Conservation (phyloP, 768 basidiomycete species). For the Leccinum longicurvipes region DNA sequence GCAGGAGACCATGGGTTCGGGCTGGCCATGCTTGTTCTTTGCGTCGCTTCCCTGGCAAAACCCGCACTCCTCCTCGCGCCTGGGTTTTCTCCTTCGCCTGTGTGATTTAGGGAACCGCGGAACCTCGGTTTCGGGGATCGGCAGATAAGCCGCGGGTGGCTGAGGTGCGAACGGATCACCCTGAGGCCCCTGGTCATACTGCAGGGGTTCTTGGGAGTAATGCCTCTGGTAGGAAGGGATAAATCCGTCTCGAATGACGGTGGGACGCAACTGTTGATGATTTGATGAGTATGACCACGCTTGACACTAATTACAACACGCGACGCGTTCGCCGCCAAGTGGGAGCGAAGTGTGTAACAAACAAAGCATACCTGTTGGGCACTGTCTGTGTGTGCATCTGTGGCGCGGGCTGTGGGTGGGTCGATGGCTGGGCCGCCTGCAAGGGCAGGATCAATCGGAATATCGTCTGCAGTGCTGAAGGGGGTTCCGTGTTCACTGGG, state of each 20-base stretch:
- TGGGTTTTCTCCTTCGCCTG: conserved; percentile 45
- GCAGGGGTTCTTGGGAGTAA: conserved; percentile 36
- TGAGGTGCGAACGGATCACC: conserved; percentile 82
- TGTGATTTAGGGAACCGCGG: conserved; percentile 40
- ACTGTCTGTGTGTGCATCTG: conserved; percentile 11
- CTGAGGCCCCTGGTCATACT: conserved; percentile 72
- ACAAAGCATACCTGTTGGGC: conserved; percentile 38
- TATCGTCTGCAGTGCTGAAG: conserved; percentile 55
- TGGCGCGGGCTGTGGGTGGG: conserved; percentile 43
- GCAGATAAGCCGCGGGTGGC: conserved; percentile 49
- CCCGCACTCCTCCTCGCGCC: conserved; percentile 66
- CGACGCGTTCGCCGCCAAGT: conserved; percentile 58
- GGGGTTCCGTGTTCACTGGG: conserved; percentile 62
- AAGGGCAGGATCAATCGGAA: conserved; percentile 82
- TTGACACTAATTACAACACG: conserved; percentile 47
- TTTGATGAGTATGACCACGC: conserved; percentile 22
- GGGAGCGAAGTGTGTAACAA: conserved; percentile 18
- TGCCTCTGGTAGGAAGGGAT: conserved; percentile 9
- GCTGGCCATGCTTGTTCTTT: conserved; percentile 52
- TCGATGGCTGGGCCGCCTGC: conserved; percentile 46
- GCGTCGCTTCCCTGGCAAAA: conserved; percentile 70
- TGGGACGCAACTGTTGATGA: conserved; percentile 23
- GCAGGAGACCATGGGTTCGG: conserved; percentile 77
- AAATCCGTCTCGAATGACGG: conserved; percentile 31
- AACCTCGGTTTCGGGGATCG: conserved; percentile 43